Base-by-base conservation (phyloP, 345 rosid genomes). In the Populus alba region DNA sequence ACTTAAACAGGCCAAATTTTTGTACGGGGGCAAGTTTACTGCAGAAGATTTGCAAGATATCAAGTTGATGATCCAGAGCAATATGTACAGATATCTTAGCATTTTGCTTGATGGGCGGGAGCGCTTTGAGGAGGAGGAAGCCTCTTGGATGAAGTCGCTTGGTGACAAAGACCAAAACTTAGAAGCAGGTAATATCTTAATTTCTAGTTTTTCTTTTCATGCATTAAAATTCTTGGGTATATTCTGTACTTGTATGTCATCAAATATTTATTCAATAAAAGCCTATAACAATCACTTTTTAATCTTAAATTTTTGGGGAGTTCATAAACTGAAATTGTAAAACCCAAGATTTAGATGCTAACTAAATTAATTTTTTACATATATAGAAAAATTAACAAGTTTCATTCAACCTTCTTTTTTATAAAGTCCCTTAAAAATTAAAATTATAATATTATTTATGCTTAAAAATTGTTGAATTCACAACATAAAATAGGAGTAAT, bases 31-130 rank as follows among this genome's bases (percentile, higher is more conserved):
- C 84, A 92, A 87, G 86, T 96, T 94, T 76, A 83, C 89, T 7
- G 75, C 25, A 43, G 98, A 96, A 75, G 99, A 96, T 83, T 85
- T 91, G 82, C 93, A 89, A 83, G 93, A 90, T 78, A 92, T 96
- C 17, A 96, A 94, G 93, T 81, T 94, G 83, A 94, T 96, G 98
- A 92, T 96, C 66, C 99, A 96, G 82, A 96, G 98, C 89, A 94
- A 94, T 79, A 87, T 96, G 93, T 96, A 94, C 78, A 87, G 91
- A 86, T 96, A 96, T 82, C 92, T 96, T 6, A 94, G 99, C 87
- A 88, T 96, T 73, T 83, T 96, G 84, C 95, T 96, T 2, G 99
- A 96, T 86, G 99, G 97, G 49, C 86, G 98, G 79, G 99, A 96
- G 79, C 91, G 97, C 9, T 96, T 96, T 86, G 99, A 96, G 87